These are phyloP conservation scores for Rhodotorula kratochvilovae DNA, from an alignment of 768 basidiomycete genomes.

Conservation along the genomic window DNA sequence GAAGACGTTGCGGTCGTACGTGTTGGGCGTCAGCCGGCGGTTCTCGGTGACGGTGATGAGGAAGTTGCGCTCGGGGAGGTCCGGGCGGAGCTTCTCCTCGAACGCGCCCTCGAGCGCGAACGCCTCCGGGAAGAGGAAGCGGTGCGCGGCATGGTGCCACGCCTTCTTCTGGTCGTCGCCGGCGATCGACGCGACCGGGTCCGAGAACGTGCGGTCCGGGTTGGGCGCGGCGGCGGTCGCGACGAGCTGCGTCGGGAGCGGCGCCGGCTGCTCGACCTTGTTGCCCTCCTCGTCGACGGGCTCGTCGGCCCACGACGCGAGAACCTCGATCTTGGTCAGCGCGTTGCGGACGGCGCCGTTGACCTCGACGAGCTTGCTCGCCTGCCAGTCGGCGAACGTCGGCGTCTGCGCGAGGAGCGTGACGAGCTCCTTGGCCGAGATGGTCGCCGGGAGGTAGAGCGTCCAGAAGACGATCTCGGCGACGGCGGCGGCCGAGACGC, in stretches of 20 bases:
- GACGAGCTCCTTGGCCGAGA: slow-evolving; percentile 40
- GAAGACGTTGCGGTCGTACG: slow-evolving; percentile 98
- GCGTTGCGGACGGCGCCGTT: slow-evolving; percentile 44
- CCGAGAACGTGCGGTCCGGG: slow-evolving; percentile 59
- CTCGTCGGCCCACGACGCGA: slow-evolving; percentile 44
- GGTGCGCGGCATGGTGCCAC: slow-evolving; percentile 83
- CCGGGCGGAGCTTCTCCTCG: slow-evolving; percentile 60
- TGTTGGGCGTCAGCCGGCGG: slow-evolving; percentile 83
- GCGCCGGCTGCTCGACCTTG: slow-evolving; percentile 44
- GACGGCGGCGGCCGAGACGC: slow-evolving; percentile 53
- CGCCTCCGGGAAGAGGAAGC: slow-evolving; percentile 78
- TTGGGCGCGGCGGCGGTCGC: slow-evolving; percentile 50
- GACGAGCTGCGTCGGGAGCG: slow-evolving; percentile 65
- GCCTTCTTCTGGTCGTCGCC: slow-evolving; percentile 46
- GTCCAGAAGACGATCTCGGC: slow-evolving; percentile 76
- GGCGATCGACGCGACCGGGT: slow-evolving; percentile 57
- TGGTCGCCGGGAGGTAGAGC: slow-evolving; percentile 53
- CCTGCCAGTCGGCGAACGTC: slow-evolving; percentile 30
- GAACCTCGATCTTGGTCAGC: slow-evolving; percentile 62
- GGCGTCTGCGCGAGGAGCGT: slow-evolving; percentile 35
- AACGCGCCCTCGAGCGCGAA: slow-evolving; percentile 56
- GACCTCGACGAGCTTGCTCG: slow-evolving; percentile 38
- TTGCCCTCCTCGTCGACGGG: slow-evolving; percentile 45
- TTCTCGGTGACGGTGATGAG: slow-evolving; percentile 92
- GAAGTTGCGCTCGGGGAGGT: slow-evolving; percentile 80